phyloP scores from a whole-genome alignment of 345 rosid genomes.

The Eutrema heterophyllum region DNA sequence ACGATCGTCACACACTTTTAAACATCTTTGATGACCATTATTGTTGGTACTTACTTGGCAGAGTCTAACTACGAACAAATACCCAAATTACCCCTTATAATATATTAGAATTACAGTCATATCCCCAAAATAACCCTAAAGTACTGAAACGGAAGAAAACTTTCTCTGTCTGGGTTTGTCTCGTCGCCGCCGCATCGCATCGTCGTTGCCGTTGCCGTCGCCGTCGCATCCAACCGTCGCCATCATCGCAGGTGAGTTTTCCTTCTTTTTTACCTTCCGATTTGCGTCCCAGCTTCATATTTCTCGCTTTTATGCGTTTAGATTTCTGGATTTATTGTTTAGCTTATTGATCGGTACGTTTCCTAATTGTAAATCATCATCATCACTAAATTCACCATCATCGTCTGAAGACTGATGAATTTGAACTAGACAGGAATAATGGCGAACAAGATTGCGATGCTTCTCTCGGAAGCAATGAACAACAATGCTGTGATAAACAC shows the following conservation, averaged over 20 bases:
- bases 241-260: background rate
- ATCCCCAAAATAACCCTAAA: background rate
- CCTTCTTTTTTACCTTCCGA: background rate
- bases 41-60: slow-evolving; percentile 10
- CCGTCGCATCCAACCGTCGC: background rate
- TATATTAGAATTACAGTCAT: background rate
- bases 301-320: background rate
- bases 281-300: background rate
- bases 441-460: slow-evolving; percentile 38
- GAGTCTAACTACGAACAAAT: background rate
- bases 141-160: background rate
- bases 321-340: background rate
- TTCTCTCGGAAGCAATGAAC: slow-evolving; percentile 43
- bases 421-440: slow-evolving; percentile 1
- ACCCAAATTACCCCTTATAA: background rate
- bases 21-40: background rate
- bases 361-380: too few relatives aligned
- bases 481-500: slow-evolving; percentile 56
- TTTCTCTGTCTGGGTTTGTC: background rate
- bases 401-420: background rate
- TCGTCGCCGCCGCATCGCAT: background rate
- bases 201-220: background rate
- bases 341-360: background rate
- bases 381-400: too few relatives aligned
- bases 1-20: background rate